Base-by-base conservation (phyloP, 495 filamentous ascomycete genomes). In the Neurospora terricola region DNA sequence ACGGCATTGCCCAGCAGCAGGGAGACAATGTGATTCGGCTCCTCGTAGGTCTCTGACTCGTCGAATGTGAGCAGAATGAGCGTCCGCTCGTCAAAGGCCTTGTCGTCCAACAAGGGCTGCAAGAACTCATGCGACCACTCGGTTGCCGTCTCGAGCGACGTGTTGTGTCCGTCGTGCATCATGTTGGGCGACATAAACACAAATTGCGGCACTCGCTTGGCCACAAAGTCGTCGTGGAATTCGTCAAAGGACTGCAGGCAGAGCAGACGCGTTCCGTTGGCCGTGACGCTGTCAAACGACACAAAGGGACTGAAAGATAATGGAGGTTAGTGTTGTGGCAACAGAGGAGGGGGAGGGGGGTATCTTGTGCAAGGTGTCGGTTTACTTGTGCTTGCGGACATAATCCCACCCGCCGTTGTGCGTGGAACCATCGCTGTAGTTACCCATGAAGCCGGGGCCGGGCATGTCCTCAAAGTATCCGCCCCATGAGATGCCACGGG, bases 151-250 rank as follows among this genome's bases (percentile, higher is more conserved):
- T 86, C 82, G 37, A 92, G 83, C 70, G 87, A 84, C 18, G 88
- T 89, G 77, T 93, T 89, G 76, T 93, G 90, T 1, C 88, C 91
- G 76, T 91, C 90, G 73, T 91, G 89, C 73, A 88, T 85, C 90
- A 92, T 92, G 83, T 92, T 89, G 10, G 91, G 91, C 10, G 89
- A 89, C 76, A 92, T 86, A 78, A 91, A 90, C 48, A 87, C 83
- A 80, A 88, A 90, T 80, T 92, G 90, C 21, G 89, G 89, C n/a
- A 92, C 84, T n/a, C 78, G 78, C 70, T 88, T 82, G 37, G 86
- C 82, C 34, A 79, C 79, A 66, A 91, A 80, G 72, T 88, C 89
- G 9, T 82, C 77, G 8, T 87, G 79, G 77, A 91, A 91, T 66
- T 83, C 83, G 66, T 81, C 82, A 69, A 93, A 90, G 71, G 88